Evolutionary conservation across 176 grass and related monocot species (phyloP).

Genomic region (Miscanthus lutarioriparius): DNA sequence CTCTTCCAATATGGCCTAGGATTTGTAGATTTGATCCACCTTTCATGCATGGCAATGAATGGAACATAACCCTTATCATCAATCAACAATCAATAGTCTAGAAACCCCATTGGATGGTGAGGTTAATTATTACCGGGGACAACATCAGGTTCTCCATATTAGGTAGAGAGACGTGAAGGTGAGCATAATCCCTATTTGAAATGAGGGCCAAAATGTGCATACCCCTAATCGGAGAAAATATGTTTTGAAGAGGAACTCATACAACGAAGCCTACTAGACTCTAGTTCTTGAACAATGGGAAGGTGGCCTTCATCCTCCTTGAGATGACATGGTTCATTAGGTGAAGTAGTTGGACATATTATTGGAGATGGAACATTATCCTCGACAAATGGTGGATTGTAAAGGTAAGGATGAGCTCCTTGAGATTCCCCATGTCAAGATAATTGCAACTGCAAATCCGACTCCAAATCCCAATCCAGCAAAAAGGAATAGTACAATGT

Average conservation of each 20-base stretch:
- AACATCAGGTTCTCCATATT: background rate
- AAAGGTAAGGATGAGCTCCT: background rate
- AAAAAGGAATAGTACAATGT: conserved; percentile 13
- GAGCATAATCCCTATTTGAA: background rate
- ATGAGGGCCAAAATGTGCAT: background rate
- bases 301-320: background rate
- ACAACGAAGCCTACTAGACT: background rate
- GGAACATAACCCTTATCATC: background rate
- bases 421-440: background rate
- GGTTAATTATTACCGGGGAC: background rate
- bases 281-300: background rate
- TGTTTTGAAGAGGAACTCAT: background rate
- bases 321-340: background rate
- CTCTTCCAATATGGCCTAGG: background rate
- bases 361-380: background rate
- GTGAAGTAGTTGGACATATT: background rate
- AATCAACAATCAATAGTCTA: background rate
- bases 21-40: background rate
- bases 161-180: background rate
- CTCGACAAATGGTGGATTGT: no score
- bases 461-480: conserved; percentile 16
- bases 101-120: background rate
- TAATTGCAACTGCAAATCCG: background rate
- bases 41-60: background rate
- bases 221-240: background rate